Percentiles rank a stretch among this genome's conserved stretches.
Evolutionary conservation across 202 grass and related monocot species (phyloP).

Genomic region (Tripidium arundinaceum): DNA sequence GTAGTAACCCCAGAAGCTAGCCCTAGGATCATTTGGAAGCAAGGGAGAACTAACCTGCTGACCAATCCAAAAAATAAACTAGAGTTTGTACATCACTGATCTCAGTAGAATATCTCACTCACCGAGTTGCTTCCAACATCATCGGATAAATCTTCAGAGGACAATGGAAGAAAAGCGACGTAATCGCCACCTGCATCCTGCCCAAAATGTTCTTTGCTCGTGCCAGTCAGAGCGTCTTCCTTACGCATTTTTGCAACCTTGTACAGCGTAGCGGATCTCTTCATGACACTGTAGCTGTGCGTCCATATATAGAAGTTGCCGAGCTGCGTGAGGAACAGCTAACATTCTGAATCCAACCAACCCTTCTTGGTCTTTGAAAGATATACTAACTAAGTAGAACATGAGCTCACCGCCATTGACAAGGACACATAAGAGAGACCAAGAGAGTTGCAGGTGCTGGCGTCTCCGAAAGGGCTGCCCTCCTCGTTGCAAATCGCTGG

Average conservation of each 20-base stretch:
- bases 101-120: background rate
- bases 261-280: slow-evolving; percentile 37
- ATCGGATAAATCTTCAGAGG: background rate
- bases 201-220: slow-evolving; percentile 11
- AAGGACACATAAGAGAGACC: slow-evolving; percentile 66
- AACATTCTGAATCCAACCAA: background rate
- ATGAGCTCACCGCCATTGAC: slow-evolving; percentile 51
- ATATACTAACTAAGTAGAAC: background rate
- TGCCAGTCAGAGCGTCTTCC: background rate
- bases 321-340: slow-evolving; percentile 30
- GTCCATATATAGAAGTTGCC: slow-evolving; percentile 58
- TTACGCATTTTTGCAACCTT: background rate
- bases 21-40: background rate
- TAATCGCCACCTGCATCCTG: background rate
- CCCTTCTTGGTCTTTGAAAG: background rate
- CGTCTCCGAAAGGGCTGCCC: slow-evolving; percentile 53
- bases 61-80: background rate
- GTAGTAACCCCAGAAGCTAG: background rate
- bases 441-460: slow-evolving; percentile 39
- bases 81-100: background rate
- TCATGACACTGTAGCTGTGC: slow-evolving; percentile 46
- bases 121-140: slow-evolving; percentile 19
- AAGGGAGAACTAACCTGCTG: slow-evolving; percentile 29
- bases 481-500: slow-evolving; percentile 60
- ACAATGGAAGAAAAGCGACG: slow-evolving; percentile 31